Conservation (phyloP, 108 stramenopile species). For the Nitzschia inconspicua region DNA sequence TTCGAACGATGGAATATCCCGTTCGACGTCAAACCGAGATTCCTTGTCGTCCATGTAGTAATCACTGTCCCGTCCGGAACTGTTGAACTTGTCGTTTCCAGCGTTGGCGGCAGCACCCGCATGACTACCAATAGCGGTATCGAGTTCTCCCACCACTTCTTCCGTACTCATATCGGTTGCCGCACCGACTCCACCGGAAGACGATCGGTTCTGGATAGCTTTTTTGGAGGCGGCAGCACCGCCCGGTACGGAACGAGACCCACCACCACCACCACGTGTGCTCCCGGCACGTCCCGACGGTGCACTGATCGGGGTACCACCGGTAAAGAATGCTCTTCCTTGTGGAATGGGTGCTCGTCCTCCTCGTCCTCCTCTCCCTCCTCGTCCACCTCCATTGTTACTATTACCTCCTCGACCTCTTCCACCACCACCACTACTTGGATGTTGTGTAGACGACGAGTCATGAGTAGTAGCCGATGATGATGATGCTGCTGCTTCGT, state of each 20-base stretch:
- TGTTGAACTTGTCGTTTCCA: neutral
- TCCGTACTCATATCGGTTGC: constrained; percentile 51
- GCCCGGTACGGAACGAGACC: constrained; percentile 8
- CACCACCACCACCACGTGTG: constrained; percentile 1
- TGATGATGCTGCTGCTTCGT: neutral
- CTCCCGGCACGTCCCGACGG: neutral
- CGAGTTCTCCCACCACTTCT: constrained; percentile 76
- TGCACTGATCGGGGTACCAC: constrained; percentile 4
- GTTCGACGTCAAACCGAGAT: constrained; percentile 25
- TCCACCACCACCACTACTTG: constrained; percentile 25
- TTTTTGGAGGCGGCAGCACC: neutral
- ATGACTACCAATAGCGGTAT: constrained; percentile 48
- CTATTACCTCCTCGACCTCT: constrained; percentile 34
- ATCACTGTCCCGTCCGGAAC: constrained; percentile 1
- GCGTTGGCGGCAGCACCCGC: neutral
- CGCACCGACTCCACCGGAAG: neutral
- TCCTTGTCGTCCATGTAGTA: constrained; percentile 15
- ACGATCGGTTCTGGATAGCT: neutral
- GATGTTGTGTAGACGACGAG: constrained; percentile 7
- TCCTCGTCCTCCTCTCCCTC: constrained; percentile 42
- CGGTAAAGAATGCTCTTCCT: constrained; percentile 79
- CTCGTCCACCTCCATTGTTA: constrained; percentile 42
- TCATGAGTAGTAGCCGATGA: constrained; percentile 10
- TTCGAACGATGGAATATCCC: constrained; percentile 1
- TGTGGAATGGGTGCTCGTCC: constrained; percentile 56